A percentile compares a stretch with the other conserved stretches of the same genome.
phyloP scores from a whole-genome alignment of 768 basidiomycete species.

The Tylopilus rubrobrunneus region DNA sequence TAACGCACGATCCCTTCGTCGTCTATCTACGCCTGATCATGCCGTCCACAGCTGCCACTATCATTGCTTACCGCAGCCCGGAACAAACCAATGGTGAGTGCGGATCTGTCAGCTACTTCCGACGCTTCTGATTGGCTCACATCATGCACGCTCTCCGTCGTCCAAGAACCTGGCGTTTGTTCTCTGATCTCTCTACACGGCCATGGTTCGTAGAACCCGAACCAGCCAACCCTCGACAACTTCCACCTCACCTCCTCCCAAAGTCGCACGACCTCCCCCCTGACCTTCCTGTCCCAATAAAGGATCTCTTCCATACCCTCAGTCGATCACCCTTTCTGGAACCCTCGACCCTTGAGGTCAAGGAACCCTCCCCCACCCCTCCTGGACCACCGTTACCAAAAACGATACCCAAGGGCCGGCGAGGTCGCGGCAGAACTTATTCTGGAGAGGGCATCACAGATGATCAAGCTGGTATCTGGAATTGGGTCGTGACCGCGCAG shows the following conservation, averaged over 20 bases:
- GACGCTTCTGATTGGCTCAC: slow-evolving; percentile 7
- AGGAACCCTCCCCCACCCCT: slow-evolving; percentile 45
- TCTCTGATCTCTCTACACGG: slow-evolving; percentile 12
- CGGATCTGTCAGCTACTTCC: slow-evolving; percentile 12
- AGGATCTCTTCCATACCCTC: slow-evolving; percentile 54
- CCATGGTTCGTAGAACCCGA: slow-evolving; percentile 71
- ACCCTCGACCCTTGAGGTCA: slow-evolving; percentile 49
- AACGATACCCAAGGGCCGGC: slow-evolving; percentile 53
- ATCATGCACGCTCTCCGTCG: slow-evolving; percentile 21
- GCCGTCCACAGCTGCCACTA: slow-evolving; percentile 73
- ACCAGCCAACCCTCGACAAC: slow-evolving; percentile 14
- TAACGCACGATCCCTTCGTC: slow-evolving; percentile 4
- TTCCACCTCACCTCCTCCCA: slow-evolving; percentile 26
- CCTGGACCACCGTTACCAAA: slow-evolving; percentile 60
- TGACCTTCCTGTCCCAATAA: slow-evolving; percentile 49
- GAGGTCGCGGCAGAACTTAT: slow-evolving; percentile 65
- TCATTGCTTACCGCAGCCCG: slow-evolving; percentile 96
- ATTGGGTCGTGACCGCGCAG: slow-evolving; percentile 73
- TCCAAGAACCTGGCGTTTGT: slow-evolving; percentile 2
- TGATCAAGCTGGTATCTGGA: slow-evolving; percentile 61
- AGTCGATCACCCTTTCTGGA: slow-evolving; percentile 67
- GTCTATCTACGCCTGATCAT: background rate
- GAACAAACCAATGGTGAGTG: slow-evolving; percentile 92
- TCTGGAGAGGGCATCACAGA: slow-evolving; percentile 57
- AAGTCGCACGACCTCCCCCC: slow-evolving; percentile 38